Conservation (phyloP, 441 rosid genomes). For the Adansonia grandidieri region DNA sequence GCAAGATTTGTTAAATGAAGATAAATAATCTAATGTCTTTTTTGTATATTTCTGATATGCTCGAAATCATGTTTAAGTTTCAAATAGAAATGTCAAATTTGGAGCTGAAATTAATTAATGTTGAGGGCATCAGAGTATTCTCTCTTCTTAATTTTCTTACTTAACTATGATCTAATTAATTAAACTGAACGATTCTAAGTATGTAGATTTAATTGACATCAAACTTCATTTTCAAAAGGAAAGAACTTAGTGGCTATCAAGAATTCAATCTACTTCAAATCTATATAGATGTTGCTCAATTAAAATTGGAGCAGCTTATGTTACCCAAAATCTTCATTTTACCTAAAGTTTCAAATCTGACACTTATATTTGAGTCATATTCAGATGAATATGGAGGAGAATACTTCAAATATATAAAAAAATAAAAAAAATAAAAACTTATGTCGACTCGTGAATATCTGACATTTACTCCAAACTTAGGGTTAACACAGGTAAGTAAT, state of each 20-base stretch:
- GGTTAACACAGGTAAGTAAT: not conserved
- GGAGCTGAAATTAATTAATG: not conserved
- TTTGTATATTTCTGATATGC: not conserved
- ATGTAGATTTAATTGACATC: not conserved
- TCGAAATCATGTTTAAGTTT: not conserved
- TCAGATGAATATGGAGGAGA: too few species aligned
- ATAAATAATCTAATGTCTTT: too few species aligned
- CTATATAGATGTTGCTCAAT: not conserved
- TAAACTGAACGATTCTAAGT: not conserved
- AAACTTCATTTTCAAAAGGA: not conserved
- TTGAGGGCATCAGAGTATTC: not conserved
- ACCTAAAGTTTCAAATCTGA: too few species aligned
- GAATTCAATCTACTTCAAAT: not conserved
- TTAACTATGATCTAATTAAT: not conserved
- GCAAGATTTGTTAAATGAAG: too few species aligned
- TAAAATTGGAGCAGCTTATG: not conserved
- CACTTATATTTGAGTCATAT: too few species aligned
- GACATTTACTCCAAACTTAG: too few species aligned
- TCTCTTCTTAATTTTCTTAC: not conserved
- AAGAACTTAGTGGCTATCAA: not conserved
- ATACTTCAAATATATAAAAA: too few species aligned
- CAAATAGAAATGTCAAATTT: not conserved
- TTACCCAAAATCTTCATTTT: too few species aligned
- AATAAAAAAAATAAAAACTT: too few species aligned
- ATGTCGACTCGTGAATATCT: too few species aligned